Evolutionary conservation across 2,329 filamentous ascomycete species (phyloP).

Genomic region (Claviceps digitariae): DNA sequence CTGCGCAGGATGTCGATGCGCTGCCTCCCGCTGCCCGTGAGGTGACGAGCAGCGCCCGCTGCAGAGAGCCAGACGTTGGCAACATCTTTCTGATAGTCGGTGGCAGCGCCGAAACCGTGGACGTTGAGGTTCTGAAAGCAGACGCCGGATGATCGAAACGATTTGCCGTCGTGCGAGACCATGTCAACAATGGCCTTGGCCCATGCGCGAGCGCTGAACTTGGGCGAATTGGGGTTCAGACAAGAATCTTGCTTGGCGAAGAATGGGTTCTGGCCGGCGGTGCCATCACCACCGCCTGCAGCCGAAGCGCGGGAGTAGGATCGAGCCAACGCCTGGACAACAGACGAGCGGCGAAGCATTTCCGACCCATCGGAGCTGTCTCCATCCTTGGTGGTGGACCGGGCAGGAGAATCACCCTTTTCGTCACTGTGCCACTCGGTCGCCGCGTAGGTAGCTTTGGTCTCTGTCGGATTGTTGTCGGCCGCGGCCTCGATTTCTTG

Average conservation of each 20-base stretch:
- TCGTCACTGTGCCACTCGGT: constrained; percentile 22
- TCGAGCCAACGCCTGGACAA: constrained; percentile 42
- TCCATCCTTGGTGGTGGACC: constrained; percentile 13
- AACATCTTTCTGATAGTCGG: constrained; percentile 59
- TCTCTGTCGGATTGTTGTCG: constrained; percentile 17
- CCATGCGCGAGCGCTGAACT: constrained; percentile 45
- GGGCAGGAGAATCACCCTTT: constrained; percentile 15
- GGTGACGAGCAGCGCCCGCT: constrained; percentile 27
- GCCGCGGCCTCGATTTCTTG: constrained; percentile 14
- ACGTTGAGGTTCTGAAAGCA: constrained; percentile 55
- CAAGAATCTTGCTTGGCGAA: constrained; percentile 32
- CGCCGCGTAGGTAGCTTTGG: constrained; percentile 22
- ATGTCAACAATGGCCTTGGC: constrained; percentile 44
- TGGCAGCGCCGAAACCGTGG: constrained; percentile 51
- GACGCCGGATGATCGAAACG: constrained; percentile 49
- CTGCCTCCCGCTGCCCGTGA: constrained; percentile 37
- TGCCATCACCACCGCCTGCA: constrained; percentile 9
- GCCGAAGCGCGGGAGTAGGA: constrained; percentile 38
- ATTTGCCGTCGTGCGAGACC: constrained; percentile 35
- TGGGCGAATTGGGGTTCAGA: constrained; percentile 37
- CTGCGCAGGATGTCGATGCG: constrained; percentile 55
- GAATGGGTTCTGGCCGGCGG: constrained; percentile 33
- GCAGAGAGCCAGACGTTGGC: constrained; percentile 45
- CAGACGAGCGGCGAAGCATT: constrained; percentile 34
- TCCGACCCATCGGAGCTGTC: constrained; percentile 20